Evolutionary conservation across 2,329 filamentous ascomycete genomes (phyloP).

Genomic region (Zasmidium cellare): DNA sequence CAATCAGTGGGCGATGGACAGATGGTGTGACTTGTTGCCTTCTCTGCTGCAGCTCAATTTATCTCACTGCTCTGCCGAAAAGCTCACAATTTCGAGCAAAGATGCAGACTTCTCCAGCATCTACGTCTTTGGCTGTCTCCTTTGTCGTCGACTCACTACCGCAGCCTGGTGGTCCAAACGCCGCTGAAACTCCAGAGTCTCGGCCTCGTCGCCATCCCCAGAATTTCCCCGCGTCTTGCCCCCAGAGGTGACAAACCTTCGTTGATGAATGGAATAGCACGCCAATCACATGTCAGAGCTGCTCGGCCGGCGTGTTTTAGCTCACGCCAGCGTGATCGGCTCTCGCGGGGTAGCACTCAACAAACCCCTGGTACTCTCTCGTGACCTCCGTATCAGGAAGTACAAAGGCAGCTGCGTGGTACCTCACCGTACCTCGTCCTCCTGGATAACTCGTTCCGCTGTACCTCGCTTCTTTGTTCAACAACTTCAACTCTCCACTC

Average conservation of each 20-base stretch:
- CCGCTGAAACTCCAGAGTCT: neutral
- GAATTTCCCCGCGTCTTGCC: neutral
- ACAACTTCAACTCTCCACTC: slow-evolving; percentile 7
- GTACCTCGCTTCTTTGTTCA: neutral
- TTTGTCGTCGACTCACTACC: neutral
- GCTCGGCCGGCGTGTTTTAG: neutral
- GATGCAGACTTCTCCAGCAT: no score
- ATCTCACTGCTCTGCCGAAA: neutral
- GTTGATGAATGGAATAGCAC: neutral
- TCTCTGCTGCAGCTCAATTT: neutral
- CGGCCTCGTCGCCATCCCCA: neutral
- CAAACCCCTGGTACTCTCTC: neutral
- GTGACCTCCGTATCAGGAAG: neutral
- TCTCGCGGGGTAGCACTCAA: neutral
- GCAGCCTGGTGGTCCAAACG: neutral
- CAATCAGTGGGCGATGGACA: neutral
- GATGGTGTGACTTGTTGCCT: neutral
- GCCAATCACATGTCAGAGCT: neutral
- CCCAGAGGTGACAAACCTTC: neutral
- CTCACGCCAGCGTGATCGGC: neutral
- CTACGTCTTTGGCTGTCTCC: no score
- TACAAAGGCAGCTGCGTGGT: neutral
- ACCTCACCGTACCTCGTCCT: neutral
- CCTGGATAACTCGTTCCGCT: slow-evolving; percentile 7
- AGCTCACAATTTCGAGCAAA: no score